Conservation (phyloP, 1,284 basidiomycete genomes). For the Cutaneotrichosporon dermatis region DNA sequence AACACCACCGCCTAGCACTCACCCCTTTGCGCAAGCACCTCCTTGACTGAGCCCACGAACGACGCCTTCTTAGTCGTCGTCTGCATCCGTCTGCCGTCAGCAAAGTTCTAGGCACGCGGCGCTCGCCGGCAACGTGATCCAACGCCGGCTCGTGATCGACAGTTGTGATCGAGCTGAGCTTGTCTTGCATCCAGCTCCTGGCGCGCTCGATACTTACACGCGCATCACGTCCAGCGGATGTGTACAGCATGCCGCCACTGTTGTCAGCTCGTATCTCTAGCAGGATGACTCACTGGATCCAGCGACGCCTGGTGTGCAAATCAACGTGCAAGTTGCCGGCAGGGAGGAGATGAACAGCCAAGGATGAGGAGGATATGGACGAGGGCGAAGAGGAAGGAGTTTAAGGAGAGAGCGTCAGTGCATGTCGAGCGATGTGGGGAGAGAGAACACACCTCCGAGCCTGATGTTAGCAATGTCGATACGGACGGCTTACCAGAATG, state of each 20-base stretch:
- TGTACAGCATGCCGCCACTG: conserved; percentile 79
- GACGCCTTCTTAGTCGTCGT: conserved; percentile 35
- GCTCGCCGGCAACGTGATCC: no score
- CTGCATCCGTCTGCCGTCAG: conserved; percentile 25
- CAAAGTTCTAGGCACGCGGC: no score
- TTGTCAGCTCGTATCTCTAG: no score
- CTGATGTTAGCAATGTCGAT: conserved; percentile 5
- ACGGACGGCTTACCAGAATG: conserved; percentile 17
- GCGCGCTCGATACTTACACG: conserved; percentile 56
- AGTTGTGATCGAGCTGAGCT: no score
- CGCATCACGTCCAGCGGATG: conserved; percentile 82
- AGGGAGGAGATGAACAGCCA: no score
- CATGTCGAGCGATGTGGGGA: not conserved
- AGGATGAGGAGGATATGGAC: not conserved
- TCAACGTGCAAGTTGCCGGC: no score
- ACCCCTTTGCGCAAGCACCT: conserved; percentile 36
- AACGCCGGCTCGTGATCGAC: no score
- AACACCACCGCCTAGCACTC: conserved; percentile 5
- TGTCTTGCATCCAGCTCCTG: no score
- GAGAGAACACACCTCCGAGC: conserved; percentile 15
- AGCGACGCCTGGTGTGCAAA: conserved; percentile 49
- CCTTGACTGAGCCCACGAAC: conserved; percentile 29
- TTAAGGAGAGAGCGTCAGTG: conserved; percentile 7
- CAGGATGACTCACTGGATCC: conserved; percentile 61
- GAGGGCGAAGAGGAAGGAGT: not conserved